These are phyloP conservation scores for Beauveria varroae DNA, from an alignment of 2,329 filamentous ascomycete species.

Conservation along the genomic window DNA sequence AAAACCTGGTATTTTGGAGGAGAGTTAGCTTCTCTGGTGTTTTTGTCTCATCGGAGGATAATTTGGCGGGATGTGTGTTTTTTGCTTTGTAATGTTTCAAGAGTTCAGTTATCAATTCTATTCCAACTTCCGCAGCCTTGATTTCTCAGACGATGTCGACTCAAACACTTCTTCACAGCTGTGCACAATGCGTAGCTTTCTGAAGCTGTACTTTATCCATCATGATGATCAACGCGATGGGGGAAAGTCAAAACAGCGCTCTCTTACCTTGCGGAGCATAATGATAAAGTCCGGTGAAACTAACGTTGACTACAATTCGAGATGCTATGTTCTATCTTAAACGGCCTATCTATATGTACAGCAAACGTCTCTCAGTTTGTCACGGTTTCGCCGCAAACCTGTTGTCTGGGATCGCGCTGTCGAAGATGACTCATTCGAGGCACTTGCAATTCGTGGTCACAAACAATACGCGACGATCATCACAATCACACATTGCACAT, in stretches of 20 bases:
- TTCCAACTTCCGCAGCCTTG: neutral
- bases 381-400: neutral
- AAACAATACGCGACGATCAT: neutral
- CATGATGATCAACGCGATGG: neutral
- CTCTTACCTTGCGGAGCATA: neutral
- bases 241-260: neutral
- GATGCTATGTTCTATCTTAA: neutral
- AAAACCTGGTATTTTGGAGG: neutral
- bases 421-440: neutral
- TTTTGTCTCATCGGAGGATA: neutral
- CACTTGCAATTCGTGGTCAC: neutral
- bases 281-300: neutral
- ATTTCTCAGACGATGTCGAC: constrained; percentile 5
- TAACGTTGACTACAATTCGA: neutral
- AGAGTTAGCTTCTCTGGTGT: constrained; percentile 4
- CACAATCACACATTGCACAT: neutral
- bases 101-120: neutral
- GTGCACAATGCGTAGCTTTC: neutral
- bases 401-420: neutral
- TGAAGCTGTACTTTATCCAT: neutral
- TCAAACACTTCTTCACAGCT: constrained; percentile 2
- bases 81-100: neutral
- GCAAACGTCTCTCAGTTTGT: neutral
- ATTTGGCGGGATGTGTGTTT: constrained; percentile 2
- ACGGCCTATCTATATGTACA: neutral